phyloP scores from a whole-genome alignment of 352 stramenopile species.

The Phytopythium delawarense region DNA sequence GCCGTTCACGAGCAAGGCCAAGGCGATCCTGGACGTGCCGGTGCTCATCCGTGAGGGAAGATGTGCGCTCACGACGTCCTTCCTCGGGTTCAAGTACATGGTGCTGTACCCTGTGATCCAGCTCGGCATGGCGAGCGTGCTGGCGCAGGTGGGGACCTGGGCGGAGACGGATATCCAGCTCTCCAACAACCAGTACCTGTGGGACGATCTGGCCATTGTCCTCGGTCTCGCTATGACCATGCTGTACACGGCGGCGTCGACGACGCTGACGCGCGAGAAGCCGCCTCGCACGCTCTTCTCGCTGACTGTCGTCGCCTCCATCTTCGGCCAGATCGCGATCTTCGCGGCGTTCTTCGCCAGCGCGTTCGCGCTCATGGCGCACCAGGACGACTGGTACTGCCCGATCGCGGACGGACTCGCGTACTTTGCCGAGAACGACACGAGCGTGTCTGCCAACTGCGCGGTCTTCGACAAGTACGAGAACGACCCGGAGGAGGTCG shows the following conservation, averaged over 20 bases:
- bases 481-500: slow-evolving; percentile 24
- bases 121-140: slow-evolving; percentile 36
- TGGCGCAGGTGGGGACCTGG: slow-evolving; percentile 22
- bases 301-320: slow-evolving; percentile 32
- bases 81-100: slow-evolving; percentile 57
- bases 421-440: slow-evolving; percentile 15
- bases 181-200: slow-evolving; percentile 59
- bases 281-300: slow-evolving; percentile 52
- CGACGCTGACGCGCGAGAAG: slow-evolving; percentile 23
- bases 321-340: slow-evolving; percentile 34
- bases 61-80: slow-evolving; percentile 66
- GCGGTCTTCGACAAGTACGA: slow-evolving; percentile 20
- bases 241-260: slow-evolving; percentile 41
- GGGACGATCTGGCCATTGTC: slow-evolving; percentile 51
- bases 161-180: slow-evolving; percentile 31
- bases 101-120: slow-evolving; percentile 56
- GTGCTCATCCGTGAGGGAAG: slow-evolving; percentile 82
- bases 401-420: slow-evolving; percentile 16
- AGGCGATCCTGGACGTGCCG: slow-evolving; percentile 65
- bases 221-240: slow-evolving; percentile 48
- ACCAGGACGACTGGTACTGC: slow-evolving; percentile 37
- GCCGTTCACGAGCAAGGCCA: slow-evolving; percentile 86
- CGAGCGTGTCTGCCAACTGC: slow-evolving; percentile 18
- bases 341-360: slow-evolving; percentile 32
- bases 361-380: slow-evolving; percentile 21